Evolutionary conservation across 1,284 basidiomycete species (phyloP).

Genomic region (Paramarasmius palmivorus): DNA sequence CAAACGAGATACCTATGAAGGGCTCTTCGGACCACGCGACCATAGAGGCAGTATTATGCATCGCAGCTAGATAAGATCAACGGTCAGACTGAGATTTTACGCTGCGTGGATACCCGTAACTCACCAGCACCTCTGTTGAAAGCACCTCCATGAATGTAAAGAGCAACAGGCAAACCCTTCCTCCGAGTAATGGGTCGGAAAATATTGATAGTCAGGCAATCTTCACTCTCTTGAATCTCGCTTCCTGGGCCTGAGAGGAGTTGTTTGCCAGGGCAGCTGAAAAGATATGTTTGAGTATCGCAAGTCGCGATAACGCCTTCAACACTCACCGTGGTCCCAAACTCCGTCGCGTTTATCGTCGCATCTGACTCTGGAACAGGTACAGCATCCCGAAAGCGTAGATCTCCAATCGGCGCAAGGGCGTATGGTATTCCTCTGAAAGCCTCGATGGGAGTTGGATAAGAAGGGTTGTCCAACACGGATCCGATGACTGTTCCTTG

Average conservation of each 20-base stretch:
- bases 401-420: not conserved
- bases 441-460: not conserved
- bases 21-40: slow-evolving; percentile 1
- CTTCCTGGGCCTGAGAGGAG: not conserved
- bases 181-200: not conserved
- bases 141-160: slow-evolving; percentile 6
- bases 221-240: slow-evolving; percentile 1
- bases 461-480: not conserved
- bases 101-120: not conserved
- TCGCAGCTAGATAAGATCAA: not conserved
- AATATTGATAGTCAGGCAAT: slow-evolving; percentile 9
- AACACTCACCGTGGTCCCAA: slow-evolving; percentile 1
- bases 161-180: not conserved
- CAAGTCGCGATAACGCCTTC: not conserved
- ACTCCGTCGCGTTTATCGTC: not conserved
- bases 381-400: not conserved
- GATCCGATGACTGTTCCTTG: not conserved
- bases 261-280: slow-evolving; percentile 2
- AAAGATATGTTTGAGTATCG: not conserved
- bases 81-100: not conserved
- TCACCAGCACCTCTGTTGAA: slow-evolving; percentile 3
- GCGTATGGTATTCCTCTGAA: slow-evolving; percentile 2
- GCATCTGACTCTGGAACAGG: not conserved
- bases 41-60: slow-evolving; percentile 1
- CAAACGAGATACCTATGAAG: slow-evolving; percentile 1